Percentiles rank a stretch among this genome's conserved stretches.
These are phyloP conservation scores for Platanthera zijinensis DNA, from an alignment of 106 monocot species.

Conservation along the genomic window DNA sequence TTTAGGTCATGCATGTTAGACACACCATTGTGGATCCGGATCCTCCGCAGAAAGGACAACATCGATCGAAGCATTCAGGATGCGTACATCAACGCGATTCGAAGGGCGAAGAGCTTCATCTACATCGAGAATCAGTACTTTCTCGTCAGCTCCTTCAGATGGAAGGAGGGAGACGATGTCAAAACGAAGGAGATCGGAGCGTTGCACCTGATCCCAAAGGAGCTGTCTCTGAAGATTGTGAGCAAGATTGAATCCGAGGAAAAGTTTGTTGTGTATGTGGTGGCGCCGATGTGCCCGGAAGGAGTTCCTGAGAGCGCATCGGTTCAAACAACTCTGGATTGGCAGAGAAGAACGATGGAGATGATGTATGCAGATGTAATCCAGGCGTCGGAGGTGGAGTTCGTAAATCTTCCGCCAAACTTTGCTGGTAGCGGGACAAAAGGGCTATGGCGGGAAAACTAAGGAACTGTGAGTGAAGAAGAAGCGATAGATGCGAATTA, in stretches of 20 bases:
- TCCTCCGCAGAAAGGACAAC: conserved; percentile 20
- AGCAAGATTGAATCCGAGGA: conserved; percentile 52
- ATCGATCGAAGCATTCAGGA: conserved; percentile 39
- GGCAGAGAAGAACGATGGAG: conserved; percentile 50
- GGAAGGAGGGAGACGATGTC: conserved; percentile 28
- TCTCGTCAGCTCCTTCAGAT: conserved; percentile 21
- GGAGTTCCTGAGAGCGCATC: conserved; percentile 36
- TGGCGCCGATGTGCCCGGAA: conserved; percentile 50
- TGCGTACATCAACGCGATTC: conserved; percentile 33
- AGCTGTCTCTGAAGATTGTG: conserved; percentile 41
- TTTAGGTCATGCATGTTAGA: no score
- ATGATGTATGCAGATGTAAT: conserved; percentile 50
- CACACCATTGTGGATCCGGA: background rate
- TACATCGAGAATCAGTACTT: conserved; percentile 36
- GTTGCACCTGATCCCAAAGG: conserved; percentile 36
- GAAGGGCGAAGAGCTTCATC: conserved; percentile 31
- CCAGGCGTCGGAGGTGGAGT: conserved; percentile 25
- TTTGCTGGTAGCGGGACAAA: no score
- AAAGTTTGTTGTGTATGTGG: conserved; percentile 39
- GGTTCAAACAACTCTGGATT: conserved; percentile 47
- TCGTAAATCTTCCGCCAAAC: no score
- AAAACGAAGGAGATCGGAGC: conserved; percentile 25
- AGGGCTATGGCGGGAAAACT: no score
- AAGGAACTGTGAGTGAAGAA: no score
- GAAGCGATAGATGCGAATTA: no score